Evolutionary conservation across 176 grass and related monocot genomes (phyloP).

Genomic region (Rhynchospora tenuis): DNA sequence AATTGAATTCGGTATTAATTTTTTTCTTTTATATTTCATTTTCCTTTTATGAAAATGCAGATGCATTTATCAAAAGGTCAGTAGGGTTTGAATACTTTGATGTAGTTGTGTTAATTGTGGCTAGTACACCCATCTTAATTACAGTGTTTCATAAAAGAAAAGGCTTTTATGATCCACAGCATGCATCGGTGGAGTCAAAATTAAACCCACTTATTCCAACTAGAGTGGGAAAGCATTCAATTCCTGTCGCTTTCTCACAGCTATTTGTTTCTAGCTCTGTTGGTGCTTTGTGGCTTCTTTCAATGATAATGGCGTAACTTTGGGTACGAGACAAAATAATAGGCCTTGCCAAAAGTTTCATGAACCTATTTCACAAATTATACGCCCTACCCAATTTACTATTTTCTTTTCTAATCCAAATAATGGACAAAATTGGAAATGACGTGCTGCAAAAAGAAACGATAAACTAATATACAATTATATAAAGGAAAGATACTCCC

Average conservation of each 20-base stretch:
- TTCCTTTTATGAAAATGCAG: background rate
- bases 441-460: background rate
- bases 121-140: background rate
- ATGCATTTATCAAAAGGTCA: background rate
- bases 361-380: background rate
- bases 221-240: constrained; percentile 2
- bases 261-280: background rate
- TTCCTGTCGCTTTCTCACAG: constrained; percentile 10
- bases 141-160: background rate
- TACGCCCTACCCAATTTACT: background rate
- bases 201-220: background rate
- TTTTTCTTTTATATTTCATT: no score
- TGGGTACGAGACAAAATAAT: background rate
- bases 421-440: background rate
- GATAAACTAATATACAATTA: background rate
- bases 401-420: background rate
- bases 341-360: background rate
- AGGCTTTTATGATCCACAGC: background rate
- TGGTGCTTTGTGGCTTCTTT: background rate
- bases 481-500: background rate
- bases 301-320: background rate
- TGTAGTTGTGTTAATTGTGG: background rate
- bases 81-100: background rate
- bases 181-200: background rate
- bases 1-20: no score